These are phyloP conservation scores for Wakefieldia striispora DNA, from an alignment of 768 basidiomycete genomes.

Conservation along the genomic window DNA sequence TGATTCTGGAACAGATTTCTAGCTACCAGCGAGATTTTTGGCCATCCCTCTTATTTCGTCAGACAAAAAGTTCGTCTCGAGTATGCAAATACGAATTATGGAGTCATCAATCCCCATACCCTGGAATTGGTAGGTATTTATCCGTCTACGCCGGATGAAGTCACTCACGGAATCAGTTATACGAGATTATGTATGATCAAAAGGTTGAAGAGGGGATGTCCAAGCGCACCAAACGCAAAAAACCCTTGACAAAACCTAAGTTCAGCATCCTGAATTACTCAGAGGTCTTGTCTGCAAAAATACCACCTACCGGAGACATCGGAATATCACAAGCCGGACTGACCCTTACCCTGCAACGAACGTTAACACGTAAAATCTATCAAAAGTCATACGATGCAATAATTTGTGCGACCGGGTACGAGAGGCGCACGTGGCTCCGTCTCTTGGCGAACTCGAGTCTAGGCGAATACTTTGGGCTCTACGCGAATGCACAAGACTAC, in stretches of 20 bases:
- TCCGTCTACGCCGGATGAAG: background rate
- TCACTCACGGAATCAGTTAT: slow-evolving; percentile 34
- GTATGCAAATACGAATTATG: slow-evolving; percentile 51
- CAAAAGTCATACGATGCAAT: slow-evolving; percentile 43
- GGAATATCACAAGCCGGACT: background rate
- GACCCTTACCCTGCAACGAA: slow-evolving; percentile 35
- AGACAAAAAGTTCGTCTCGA: slow-evolving; percentile 40
- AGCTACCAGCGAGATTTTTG: slow-evolving; percentile 44
- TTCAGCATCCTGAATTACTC: slow-evolving; percentile 40
- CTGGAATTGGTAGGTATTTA: slow-evolving; percentile 35
- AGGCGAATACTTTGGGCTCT: slow-evolving; percentile 37
- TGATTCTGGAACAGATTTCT: background rate
- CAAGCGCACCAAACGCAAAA: slow-evolving; percentile 26
- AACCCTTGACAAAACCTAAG: slow-evolving; percentile 19
- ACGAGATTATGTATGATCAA: slow-evolving; percentile 51
- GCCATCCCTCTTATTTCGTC: slow-evolving; percentile 33
- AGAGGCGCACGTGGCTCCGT: slow-evolving; percentile 45
- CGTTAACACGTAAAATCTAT: slow-evolving; percentile 33
- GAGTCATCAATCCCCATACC: slow-evolving; percentile 50
- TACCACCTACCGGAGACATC: background rate
- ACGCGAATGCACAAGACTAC: slow-evolving; percentile 2
- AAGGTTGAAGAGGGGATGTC: slow-evolving; percentile 43
- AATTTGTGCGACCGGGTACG: slow-evolving; percentile 55
- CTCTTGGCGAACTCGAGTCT: slow-evolving; percentile 40
- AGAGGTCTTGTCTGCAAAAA: slow-evolving; percentile 33